Base-by-base conservation (phyloP, 805 yeast species). In the Saccharomycopsis capsularis region DNA sequence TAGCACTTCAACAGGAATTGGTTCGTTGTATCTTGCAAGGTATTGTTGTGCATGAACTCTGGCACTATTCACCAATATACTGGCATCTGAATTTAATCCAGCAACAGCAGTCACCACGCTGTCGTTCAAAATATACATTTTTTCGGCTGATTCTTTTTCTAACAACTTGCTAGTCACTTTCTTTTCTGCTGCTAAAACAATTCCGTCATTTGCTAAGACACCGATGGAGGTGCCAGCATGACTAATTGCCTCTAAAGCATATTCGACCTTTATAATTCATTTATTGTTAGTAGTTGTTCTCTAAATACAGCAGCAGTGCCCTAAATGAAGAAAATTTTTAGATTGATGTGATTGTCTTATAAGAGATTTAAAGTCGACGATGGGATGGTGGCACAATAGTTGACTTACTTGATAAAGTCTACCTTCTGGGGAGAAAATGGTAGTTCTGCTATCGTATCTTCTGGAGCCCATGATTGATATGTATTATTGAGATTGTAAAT, bases 381-480 rank as follows among this genome's bases (percentile, higher is more conserved):
- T n/a, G n/a, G n/a, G n/a, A n/a, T n/a, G n/a, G n/a, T n/a, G n/a
- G n/a, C n/a, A n/a, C n/a, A n/a, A n/a, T n/a, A n/a, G n/a, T n/a
- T n/a, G n/a, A 67, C 76, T 15, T 59, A 79, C 89, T 70, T 93
- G 99, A 69, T 93, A 93, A 50, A 93, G 75, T 68, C 99, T 80
- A 36, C 99, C 99, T 66, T 93, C 99, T 7, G 99, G 99, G 36
- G 98, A 91, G 70, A 93, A 93, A 62, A 93, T 95, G 3, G 99
- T 93, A 45, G 99, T 93, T 76, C 99, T 81, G 54, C 96, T 85
- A 70, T 93, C 99, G 88, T 93, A 93, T 78, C 99, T 82, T 84
- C 98, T 85, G 59, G 96, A 87, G 16, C 81, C 81, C 81, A 76
- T 76, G n/a, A n/a, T n/a, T n/a, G n/a, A n/a, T n/a, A n/a, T n/a